Evolutionary conservation across 2,329 filamentous ascomycete species (phyloP), one percentile per base, ranked within the genome.

Genomic region (Pseudogymnoascus sp.): DNA sequence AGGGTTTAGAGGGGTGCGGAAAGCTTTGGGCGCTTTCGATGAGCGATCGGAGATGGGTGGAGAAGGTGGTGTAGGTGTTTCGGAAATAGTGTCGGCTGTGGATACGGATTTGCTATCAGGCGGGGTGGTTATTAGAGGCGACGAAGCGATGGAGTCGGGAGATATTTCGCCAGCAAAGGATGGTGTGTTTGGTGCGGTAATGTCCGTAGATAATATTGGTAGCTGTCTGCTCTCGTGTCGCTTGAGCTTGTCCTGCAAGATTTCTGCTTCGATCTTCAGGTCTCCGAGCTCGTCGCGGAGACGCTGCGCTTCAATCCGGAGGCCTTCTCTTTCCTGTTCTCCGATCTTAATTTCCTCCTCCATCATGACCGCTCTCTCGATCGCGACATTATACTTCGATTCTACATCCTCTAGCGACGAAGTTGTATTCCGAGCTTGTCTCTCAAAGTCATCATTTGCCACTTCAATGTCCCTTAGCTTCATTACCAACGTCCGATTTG

Each of bases 391-490:
- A 76, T 95, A 97, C 76, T 97, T 99, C 66, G 90, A 93, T 77
- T 99, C 95, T 75, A 99, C 82, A 73, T 99, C 95, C 77, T 99
- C 95, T 66, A 97, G 84, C 61, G 93, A 97, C 50, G 93, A 97
- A 37, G 91, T 93, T 29, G 93, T 97, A 76, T 97, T 95, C 70
- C 95, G 87, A 69, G 95, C 93, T 78, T 97, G 93, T 68, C 92
- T 87, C 79, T 99, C 95, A 74, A 93, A 97, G 76, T 99, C 95
- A 80, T 99, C 95, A 78, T 97, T 99, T 74, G 90, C 91, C 63
- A 99, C 95, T 77, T 99, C 95, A 70, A 93, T 96, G 75, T 99
- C 95, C 69, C 95, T 88, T 64, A 99, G 80, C 76, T 84, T 90
- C 67, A 96, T 80, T 71, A 95, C 89, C 65, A 97, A 77, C 3